Conservation (phyloP, 2,329 filamentous ascomycete genomes). For the Knufia fluminis region DNA sequence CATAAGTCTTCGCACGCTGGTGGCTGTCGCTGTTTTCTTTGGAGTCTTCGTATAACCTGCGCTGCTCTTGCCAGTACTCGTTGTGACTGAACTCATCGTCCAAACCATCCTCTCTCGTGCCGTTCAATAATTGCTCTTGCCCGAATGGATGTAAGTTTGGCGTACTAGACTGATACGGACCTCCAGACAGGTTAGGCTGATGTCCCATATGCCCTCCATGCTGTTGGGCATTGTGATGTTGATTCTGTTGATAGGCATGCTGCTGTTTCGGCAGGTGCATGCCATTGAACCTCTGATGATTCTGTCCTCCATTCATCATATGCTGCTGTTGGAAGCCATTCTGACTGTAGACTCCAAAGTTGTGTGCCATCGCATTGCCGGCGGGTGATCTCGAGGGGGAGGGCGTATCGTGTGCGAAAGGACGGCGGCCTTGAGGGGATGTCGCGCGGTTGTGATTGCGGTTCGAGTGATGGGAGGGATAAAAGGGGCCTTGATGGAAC, state of each 20-base stretch:
- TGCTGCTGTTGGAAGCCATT: slow-evolving; percentile 38
- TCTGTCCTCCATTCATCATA: slow-evolving; percentile 42
- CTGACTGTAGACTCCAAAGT: slow-evolving; percentile 41
- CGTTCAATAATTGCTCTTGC: slow-evolving; percentile 49
- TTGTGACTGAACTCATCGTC: slow-evolving; percentile 49
- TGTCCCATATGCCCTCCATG: slow-evolving; percentile 35
- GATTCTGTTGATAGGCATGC: slow-evolving; percentile 37
- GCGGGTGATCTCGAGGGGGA: slow-evolving; percentile 41
- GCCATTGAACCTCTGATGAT: slow-evolving; percentile 38
- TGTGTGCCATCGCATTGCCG: slow-evolving; percentile 34
- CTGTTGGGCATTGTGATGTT: slow-evolving; percentile 31
- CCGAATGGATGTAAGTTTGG: slow-evolving; percentile 47
- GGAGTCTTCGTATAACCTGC: slow-evolving; percentile 69
- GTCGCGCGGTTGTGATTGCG: slow-evolving; percentile 37
- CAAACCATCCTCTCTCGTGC: slow-evolving; percentile 44
- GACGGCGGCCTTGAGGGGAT: slow-evolving; percentile 37
- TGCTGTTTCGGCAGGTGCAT: slow-evolving; percentile 42
- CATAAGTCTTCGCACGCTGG: slow-evolving; percentile 53
- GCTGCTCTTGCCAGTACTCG: slow-evolving; percentile 79
- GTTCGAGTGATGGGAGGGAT: slow-evolving; percentile 37
- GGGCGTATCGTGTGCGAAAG: slow-evolving; percentile 37
- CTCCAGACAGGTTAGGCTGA: slow-evolving; percentile 42
- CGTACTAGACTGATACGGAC: slow-evolving; percentile 36
- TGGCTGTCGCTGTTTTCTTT: slow-evolving; percentile 58
- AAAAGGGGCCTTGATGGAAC: slow-evolving; percentile 45